Percentiles rank a stretch among this genome's conserved stretches.
These are phyloP conservation scores for Colletotrichum sp. DNA, from an alignment of 2,329 filamentous ascomycete species.

Conservation along the genomic window DNA sequence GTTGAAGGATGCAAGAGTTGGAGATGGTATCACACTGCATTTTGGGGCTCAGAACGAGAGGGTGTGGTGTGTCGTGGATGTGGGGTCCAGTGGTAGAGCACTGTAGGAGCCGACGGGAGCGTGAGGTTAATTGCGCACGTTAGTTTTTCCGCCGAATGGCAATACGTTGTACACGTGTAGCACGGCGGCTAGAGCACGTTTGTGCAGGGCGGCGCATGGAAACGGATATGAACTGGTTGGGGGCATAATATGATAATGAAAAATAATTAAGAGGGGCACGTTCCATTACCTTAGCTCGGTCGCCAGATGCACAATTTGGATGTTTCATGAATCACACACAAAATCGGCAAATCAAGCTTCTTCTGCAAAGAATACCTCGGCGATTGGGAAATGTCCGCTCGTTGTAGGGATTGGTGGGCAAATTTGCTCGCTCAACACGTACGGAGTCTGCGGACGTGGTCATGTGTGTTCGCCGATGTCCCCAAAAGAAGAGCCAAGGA, in stretches of 20 bases:
- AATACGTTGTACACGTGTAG: background rate
- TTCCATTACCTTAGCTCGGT: background rate
- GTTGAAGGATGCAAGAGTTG: background rate
- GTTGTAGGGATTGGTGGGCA: background rate
- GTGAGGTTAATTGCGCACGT: background rate
- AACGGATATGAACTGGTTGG: background rate
- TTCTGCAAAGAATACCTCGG: background rate
- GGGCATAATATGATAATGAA: background rate
- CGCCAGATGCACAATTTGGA: background rate
- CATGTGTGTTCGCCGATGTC: background rate
- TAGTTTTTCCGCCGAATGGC: background rate
- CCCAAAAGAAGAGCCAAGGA: background rate
- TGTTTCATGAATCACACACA: background rate
- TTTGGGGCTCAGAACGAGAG: background rate
- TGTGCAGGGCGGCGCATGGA: constrained; percentile 3
- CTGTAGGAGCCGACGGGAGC: background rate
- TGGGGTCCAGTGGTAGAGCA: background rate
- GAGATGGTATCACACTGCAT: background rate
- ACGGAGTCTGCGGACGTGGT: background rate
- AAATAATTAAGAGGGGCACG: background rate
- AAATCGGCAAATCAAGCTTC: background rate
- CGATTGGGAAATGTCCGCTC: background rate
- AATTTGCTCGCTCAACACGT: background rate
- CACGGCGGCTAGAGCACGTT: background rate
- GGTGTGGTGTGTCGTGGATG: background rate